Conservation (phyloP, 23 red algal genomes). For the Cyanidioschyzon merolae region DNA sequence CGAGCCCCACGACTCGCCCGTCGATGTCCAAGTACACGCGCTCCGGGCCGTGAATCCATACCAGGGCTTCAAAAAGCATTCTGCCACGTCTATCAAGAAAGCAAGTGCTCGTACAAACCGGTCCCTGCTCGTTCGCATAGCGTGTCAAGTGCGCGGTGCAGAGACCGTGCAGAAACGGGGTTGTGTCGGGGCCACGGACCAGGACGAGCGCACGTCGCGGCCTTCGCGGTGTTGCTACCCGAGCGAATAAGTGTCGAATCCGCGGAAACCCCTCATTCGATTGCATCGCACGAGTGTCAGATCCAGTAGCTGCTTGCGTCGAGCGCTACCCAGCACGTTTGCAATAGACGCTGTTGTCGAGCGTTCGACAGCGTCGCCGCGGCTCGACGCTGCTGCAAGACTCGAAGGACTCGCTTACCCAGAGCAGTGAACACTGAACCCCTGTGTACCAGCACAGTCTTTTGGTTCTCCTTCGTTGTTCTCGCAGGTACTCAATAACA, state of each 20-base stretch:
- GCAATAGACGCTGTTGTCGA: no score
- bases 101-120: slow-evolving; percentile 11
- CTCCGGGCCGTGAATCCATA: not conserved
- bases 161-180: not conserved
- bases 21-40: slow-evolving; percentile 32
- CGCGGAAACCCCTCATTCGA: no score
- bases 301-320: no score
- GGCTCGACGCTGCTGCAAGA: no score
- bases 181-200: not conserved
- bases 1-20: not conserved
- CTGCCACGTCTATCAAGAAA: slow-evolving; percentile 62
- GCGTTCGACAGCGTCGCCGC: no score
- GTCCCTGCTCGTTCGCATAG: not conserved
- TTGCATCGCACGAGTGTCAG: no score
- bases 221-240: not conserved
- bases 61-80: slow-evolving; percentile 43
- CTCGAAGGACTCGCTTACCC: no score
- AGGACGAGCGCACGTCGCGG: slow-evolving; percentile 2
- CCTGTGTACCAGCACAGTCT: no score
- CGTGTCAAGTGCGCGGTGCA: not conserved
- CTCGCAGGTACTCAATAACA: no score
- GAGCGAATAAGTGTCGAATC: not conserved
- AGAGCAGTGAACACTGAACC: no score
- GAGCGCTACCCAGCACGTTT: no score
- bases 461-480: no score